phyloP scores from a whole-genome alignment of 1,284 basidiomycete species.

The Agroathelia rolfsii region DNA sequence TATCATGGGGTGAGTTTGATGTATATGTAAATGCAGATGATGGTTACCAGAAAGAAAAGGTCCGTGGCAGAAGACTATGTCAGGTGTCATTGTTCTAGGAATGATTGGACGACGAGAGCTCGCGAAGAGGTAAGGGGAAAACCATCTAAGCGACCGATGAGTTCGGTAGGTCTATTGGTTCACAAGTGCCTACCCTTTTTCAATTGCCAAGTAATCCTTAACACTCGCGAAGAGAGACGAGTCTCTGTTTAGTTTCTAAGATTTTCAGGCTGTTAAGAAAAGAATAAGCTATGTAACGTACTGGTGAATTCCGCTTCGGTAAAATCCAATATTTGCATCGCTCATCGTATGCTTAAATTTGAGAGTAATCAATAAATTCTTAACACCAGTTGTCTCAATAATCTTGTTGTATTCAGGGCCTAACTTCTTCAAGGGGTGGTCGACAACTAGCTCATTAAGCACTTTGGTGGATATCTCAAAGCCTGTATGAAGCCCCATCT shows the following conservation, averaged over 20 bases:
- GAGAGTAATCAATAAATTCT: conserved; percentile 48
- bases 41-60: conserved; percentile 44
- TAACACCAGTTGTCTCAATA: conserved; percentile 49
- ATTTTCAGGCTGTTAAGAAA: background rate
- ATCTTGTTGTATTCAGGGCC: conserved; percentile 42
- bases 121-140: conserved; percentile 56
- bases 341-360: conserved; percentile 49
- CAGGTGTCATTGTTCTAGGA: conserved; percentile 52
- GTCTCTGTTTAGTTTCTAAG: conserved; percentile 27
- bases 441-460: conserved; percentile 45
- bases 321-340: conserved; percentile 53
- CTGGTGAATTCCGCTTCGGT: conserved; percentile 48
- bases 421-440: conserved; percentile 36
- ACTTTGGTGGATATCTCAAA: conserved; percentile 40
- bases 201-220: conserved; percentile 51
- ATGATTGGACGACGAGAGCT: conserved; percentile 49
- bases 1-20: conserved; percentile 14
- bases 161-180: too few relatives aligned
- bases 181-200: too few relatives aligned
- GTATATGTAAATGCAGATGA: background rate
- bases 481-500: conserved; percentile 42
- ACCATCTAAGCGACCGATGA: too few relatives aligned
- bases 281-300: conserved; percentile 19
- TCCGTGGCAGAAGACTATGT: conserved; percentile 57
- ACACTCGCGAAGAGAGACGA: conserved; percentile 46